A percentile compares a stretch with the other conserved stretches of the same genome.
phyloP scores from a whole-genome alignment of 192 early-diverging fungal genomes.

The Spizellomyces sp. region DNA sequence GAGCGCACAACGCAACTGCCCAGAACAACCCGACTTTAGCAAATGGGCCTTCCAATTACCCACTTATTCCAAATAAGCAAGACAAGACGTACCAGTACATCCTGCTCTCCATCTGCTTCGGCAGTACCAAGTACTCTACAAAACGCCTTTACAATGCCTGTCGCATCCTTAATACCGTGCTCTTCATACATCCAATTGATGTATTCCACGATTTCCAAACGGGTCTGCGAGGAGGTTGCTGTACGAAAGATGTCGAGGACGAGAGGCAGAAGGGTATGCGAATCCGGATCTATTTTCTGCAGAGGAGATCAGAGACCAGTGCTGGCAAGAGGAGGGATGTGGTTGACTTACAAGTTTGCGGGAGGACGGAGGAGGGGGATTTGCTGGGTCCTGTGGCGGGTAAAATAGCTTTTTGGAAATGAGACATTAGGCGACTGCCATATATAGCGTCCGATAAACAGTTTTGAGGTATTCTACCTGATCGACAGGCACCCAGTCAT shows the following conservation, averaged over 20 bases:
- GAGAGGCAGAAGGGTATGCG: slow-evolving; percentile 1
- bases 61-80: no score
- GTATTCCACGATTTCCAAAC: slow-evolving; percentile 39
- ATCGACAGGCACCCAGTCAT: slow-evolving; percentile 50
- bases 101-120: slow-evolving; percentile 12
- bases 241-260: slow-evolving; percentile 21
- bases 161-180: slow-evolving; percentile 39
- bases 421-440: neutral
- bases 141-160: slow-evolving; percentile 19
- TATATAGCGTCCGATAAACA: neutral
- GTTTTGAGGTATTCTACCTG: slow-evolving; percentile 37
- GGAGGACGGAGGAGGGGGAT: neutral
- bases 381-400: neutral
- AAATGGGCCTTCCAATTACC: no score
- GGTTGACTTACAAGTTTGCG: slow-evolving; percentile 8
- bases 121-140: slow-evolving; percentile 30
- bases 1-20: slow-evolving; percentile 19
- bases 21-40: neutral
- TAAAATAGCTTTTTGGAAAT: neutral
- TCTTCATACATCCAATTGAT: slow-evolving; percentile 48
- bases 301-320: neutral
- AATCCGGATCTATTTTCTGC: slow-evolving; percentile 19
- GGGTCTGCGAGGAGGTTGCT: slow-evolving; percentile 1
- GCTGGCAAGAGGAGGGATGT: neutral
- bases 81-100: slow-evolving; percentile 13